Evolutionary conservation across 208 protist genomes (phyloP).

Genomic region (Trichomonas tenax): DNA sequence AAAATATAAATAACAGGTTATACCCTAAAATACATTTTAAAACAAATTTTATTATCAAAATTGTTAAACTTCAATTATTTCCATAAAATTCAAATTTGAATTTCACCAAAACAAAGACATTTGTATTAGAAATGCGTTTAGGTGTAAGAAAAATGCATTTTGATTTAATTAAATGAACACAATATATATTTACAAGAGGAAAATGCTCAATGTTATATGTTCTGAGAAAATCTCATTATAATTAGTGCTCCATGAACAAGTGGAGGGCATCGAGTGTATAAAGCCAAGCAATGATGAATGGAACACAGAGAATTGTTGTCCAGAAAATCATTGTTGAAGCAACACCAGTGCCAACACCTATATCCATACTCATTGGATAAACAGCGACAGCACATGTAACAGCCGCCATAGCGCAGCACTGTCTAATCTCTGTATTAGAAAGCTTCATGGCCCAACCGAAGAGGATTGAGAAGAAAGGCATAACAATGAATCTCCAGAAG

Average conservation of each 20-base stretch:
- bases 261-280: not conserved
- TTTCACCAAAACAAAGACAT: too few relatives aligned
- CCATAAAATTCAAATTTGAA: too few relatives aligned
- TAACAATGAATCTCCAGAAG: not conserved
- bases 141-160: too few relatives aligned
- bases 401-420: not conserved
- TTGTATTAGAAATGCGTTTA: too few relatives aligned
- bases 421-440: not conserved
- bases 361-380: not conserved
- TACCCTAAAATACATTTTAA: too few relatives aligned
- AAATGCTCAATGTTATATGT: too few relatives aligned
- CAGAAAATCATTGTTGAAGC: constrained; percentile 11
- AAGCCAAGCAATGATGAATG: not conserved
- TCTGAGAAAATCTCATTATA: too few relatives aligned
- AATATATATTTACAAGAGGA: too few relatives aligned
- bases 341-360: not conserved
- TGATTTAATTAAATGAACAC: too few relatives aligned
- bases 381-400: not conserved
- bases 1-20: too few relatives aligned
- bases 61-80: too few relatives aligned
- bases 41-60: too few relatives aligned
- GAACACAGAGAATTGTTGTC: not conserved
- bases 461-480: not conserved
- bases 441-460: not conserved
- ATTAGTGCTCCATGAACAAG: not conserved